Evolutionary conservation across 306 rosid genomes (phyloP), one percentile per base, ranked within the genome.

Genomic region (Vigna radiata): DNA sequence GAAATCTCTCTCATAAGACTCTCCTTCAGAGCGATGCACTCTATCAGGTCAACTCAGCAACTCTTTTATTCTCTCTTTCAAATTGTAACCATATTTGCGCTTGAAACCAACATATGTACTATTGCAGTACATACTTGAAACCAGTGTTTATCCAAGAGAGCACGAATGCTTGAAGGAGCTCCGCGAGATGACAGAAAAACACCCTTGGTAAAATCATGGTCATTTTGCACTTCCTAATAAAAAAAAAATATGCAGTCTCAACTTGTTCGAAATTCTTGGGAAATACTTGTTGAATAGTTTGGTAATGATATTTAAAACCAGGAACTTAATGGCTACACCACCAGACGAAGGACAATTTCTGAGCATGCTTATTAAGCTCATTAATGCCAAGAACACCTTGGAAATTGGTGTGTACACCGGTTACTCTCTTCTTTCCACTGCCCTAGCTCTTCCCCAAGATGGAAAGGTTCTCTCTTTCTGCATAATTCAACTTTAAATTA

Each of bases 331-430:
- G 93, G 90, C 98, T 46, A 93, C 93, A 17, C 87, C 98, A 21
- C 83, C 96, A 0, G 97, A 93, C 50, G 98, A 93, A 78, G 98
- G 97, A 1, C 98, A 93, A 18, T 85, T 93, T 83, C 62, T 93
- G 83, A 86, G 78, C 81, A 84, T 93, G 96, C 81, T 93, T 3
- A 54, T 94, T 71, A 94, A 94, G 85, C 86, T 94, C 10, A 88
- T 85, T 33, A 91, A 93, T 73, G 96, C 97, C 21, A 93, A 91
- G 79, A 93, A 93, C 79, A 91, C 98, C 27, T 73, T 91, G 86
- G 98, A 93, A 86, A 93, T 93, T 44, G 98, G 98, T 68, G 98
- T 94, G 54, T 94, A 53, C 87, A 94, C 98, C 2, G 98, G 98
- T 17, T 94, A 94, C 76, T 94, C 98, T 46, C 87, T 94, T 36